Base-by-base conservation (phyloP, 768 basidiomycete species). In the Lactarius hatsudake region DNA sequence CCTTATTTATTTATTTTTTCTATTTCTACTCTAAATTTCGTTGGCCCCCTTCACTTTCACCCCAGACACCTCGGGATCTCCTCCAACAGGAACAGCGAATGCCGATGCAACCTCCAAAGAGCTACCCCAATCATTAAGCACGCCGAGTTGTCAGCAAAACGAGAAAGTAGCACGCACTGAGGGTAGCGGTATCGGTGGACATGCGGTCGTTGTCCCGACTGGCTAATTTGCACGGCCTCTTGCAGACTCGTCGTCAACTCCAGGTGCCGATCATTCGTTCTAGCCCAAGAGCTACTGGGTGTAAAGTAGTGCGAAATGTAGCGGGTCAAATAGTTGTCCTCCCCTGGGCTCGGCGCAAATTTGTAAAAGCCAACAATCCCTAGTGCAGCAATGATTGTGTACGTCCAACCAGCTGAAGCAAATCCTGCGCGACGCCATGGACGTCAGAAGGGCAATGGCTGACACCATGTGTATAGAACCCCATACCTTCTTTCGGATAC, bases 171-270 rank as follows among this genome's bases (percentile, higher is more conserved):
- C 26, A 68, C 66, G 55, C n/a, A 93, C 91, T 90, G 87, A 62
- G 90, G 87, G 74, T 87, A 89, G 71, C 88, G 82, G 74, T 84
- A 87, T 48, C 89, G 83, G 74, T 86, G 85, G 45, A 89, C 81
- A 18, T 67, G 68, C 59, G 81, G 71, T 78, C 82, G 73, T 76
- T 81, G 76, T 74, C 80, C 71, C 77, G 80, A 70, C 72, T 81
- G 71, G 43, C 86, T 72, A 12, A 86, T 71, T 61, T 81, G 70
- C 55, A 73, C 77, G 12, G 81, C 78, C 63, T 82, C 77, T 68
- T 84, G 79, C 63, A 75, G 72, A 68, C 83, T 75, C 66, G 80
- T 75, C 65, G 78, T 76, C 75, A 80, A 74, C 6, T 79, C 78
- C 0, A 87, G 80, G 74, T 91, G 87, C 70, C 83, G 82, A 67